Evolutionary conservation across 164 flowering plant genomes (phyloP).

Genomic region (Vitis rupestris): DNA sequence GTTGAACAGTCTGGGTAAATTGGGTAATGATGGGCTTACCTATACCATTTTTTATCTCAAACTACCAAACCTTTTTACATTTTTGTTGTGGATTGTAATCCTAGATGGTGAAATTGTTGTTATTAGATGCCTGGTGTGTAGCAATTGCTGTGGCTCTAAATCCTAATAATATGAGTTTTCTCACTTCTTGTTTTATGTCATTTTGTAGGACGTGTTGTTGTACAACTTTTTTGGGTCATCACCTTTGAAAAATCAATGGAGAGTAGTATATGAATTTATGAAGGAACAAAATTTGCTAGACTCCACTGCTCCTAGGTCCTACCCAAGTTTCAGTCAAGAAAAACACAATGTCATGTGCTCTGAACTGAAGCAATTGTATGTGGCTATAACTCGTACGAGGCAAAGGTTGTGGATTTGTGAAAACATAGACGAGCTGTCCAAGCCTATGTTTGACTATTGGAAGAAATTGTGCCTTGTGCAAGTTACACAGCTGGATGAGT

Average conservation of each 20-base stretch:
- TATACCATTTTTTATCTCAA: too few species aligned
- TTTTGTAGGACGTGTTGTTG: conserved; percentile 69
- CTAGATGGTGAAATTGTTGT: too few species aligned
- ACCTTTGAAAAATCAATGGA: conserved; percentile 67
- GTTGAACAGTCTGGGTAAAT: too few species aligned
- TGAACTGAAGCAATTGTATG: conserved; percentile 81
- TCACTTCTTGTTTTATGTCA: not conserved
- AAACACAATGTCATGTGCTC: conserved; percentile 70
- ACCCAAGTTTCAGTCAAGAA: conserved; percentile 44
- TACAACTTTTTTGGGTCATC: conserved; percentile 80
- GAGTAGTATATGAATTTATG: conserved; percentile 70
- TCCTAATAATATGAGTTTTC: not conserved
- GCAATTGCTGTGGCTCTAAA: too few species aligned
- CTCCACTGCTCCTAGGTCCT: conserved; percentile 15
- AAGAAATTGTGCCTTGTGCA: conserved; percentile 49
- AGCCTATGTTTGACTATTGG: conserved; percentile 82
- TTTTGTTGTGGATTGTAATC: too few species aligned
- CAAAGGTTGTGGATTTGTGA: conserved; percentile 89
- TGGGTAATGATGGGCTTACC: too few species aligned
- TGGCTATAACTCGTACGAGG: conserved; percentile 83
- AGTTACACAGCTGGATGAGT: conserved; percentile 50
- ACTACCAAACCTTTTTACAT: too few species aligned
- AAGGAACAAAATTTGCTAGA: conserved; percentile 44
- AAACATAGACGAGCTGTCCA: conserved; percentile 41
- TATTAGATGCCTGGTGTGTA: too few species aligned